A percentile compares a stretch with the other conserved stretches of the same genome.
Conservation (phyloP, 345 rosid species). For the Populus deltoides region DNA sequence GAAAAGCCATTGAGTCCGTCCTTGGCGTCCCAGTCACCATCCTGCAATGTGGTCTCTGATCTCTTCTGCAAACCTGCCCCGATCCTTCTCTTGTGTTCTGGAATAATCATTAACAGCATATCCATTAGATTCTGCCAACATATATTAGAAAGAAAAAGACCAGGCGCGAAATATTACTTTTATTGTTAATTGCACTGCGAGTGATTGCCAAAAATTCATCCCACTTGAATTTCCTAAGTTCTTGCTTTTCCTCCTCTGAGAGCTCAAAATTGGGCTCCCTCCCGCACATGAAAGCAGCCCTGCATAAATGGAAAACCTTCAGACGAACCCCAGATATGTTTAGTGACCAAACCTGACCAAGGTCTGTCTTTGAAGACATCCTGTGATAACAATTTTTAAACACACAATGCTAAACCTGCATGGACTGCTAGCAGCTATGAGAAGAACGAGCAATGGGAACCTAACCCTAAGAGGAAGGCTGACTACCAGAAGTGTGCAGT, state of each 20-base stretch:
- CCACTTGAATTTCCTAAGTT: slow-evolving; percentile 74
- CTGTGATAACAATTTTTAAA: background rate
- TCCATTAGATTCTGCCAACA: background rate
- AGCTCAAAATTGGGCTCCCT: slow-evolving; percentile 94
- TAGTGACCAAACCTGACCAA: slow-evolving; percentile 6
- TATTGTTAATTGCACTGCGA: slow-evolving; percentile 76
- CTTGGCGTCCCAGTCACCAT: slow-evolving; percentile 46
- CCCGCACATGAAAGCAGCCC: slow-evolving; percentile 99
- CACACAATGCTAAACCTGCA: background rate
- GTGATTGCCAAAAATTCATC: slow-evolving; percentile 82
- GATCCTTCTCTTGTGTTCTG: slow-evolving; percentile 74
- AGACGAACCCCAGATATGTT: background rate
- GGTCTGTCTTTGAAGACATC: background rate
- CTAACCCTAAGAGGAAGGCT: background rate
- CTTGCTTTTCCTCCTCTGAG: slow-evolving; percentile 66
- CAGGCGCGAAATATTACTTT: slow-evolving; percentile 49
- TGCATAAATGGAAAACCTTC: slow-evolving; percentile 25
- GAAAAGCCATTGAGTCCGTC: slow-evolving; percentile 35
- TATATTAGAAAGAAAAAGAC: background rate
- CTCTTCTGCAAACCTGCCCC: slow-evolving; percentile 44
- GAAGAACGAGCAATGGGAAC: background rate
- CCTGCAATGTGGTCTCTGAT: slow-evolving; percentile 28
- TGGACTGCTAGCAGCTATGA: background rate
- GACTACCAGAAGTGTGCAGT: too few relatives aligned
- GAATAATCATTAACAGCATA: background rate